Base-by-base conservation (phyloP, 495 filamentous ascomycete genomes). In the Penicillium lagena region DNA sequence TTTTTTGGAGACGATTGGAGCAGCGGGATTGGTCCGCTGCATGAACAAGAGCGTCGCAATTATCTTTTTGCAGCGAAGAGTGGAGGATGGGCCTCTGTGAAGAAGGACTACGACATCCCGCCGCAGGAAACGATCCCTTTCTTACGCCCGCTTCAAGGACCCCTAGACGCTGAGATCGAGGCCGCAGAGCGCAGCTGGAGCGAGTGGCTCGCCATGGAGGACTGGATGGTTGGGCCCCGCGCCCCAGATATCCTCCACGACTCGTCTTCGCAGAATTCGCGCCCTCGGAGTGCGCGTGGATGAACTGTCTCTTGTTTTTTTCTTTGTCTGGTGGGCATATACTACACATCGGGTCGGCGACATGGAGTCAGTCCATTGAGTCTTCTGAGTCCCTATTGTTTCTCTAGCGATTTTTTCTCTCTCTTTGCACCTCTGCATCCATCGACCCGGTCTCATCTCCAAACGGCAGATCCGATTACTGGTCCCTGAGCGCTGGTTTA, bases 1-100 rank as follows among this genome's bases (percentile, higher is more conserved):
- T 95, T 95, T 70, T 98, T 98, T 56, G 93, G 93, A 7, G 87
- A 96, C 49, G 86, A 95, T 54, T 98, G 90, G 87, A 61, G 69
- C 12, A 59, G 71, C 8, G 93, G 93, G 2, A 71, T 97, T 30
- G 86, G 87, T 0, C 79, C 83, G 4, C 60, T 96, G 30, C 87
- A 95, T 58, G 89, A 96, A 57, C 82, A 85, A 55, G 93, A 98
- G 62, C 77, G 93, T 34, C 79, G 89, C 40, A 98, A 98, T 56
- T 98, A 91, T 58, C 75, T 98, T 17, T 96, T 96, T 56, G 89
- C 90, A 0, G 89, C 90, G 9, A 98, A 96, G 69, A 89, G 86
- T 52, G 85, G 83, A 7, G 87, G 81, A 35, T 98, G 90, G 90
- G 74, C 87, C 12, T 76, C 75, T 27, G 87, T 94, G 56, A 96